Base-by-base conservation (phyloP, 768 basidiomycete species). In the Suillus fuscotomentosus region DNA sequence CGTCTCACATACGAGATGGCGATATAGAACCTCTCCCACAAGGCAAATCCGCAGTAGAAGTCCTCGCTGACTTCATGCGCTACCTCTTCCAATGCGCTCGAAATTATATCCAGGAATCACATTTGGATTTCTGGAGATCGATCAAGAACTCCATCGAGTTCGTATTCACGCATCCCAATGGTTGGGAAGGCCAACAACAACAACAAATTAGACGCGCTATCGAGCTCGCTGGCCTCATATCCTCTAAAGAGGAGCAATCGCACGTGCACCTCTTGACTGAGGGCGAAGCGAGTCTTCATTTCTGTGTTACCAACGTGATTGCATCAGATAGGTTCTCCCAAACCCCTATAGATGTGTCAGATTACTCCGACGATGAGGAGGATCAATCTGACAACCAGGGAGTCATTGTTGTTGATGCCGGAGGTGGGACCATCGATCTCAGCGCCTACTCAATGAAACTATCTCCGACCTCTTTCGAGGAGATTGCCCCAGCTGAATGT, bases 371-470 rank as follows among this genome's bases (percentile, higher is more conserved):
- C 13, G 63, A 65, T 0, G 60, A 68, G 4, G 61, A 9, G 1
- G 64, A 61, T 9, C 43, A 61, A n/a, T 36, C 66, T 77, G 82
- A 72, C 1, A 73, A 73, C 1, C 64, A 75, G 34, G 77, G 76
- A 0, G 66, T 83, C 5, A 71, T 83, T 22, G 70, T 85, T 6
- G 75, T 84, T 17, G 84, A 85, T 69, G 82, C 81, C 10, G 84
- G 84, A 8, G 79, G 81, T 0, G 75, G 75, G 3, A 81, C 76
- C 6, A 65, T 78, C 17, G 79, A 79, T 60, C 31, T 79, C 34
- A 83, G 81, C 63, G 77, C 73, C 38, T 80, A 72, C 70, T 74
- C 65, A 3, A 68, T 72, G 50, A 73, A 66, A 10, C 27, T 72
- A 6, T 71, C 68, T 1, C 67, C 70, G 1, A 65, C 41, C 27